Evolutionary conservation across 345 rosid species (phyloP).

Genomic region (Syzygium aromaticum): DNA sequence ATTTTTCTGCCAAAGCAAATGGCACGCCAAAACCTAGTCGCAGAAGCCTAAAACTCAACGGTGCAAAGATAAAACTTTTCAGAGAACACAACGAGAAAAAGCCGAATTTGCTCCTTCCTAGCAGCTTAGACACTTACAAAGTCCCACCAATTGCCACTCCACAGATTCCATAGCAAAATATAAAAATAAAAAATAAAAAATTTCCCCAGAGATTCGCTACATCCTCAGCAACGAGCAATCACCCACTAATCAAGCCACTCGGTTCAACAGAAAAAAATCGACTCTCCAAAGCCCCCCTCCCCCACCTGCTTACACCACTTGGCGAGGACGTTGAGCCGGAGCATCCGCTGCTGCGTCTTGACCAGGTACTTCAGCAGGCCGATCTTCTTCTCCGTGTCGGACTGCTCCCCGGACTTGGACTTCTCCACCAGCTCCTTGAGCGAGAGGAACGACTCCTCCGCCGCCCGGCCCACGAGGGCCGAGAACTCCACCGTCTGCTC

Average conservation of each 20-base stretch:
- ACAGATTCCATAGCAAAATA: background rate
- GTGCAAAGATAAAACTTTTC: background rate
- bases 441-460: slow-evolving; percentile 74
- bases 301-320: slow-evolving; percentile 99
- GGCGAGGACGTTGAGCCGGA: slow-evolving; percentile 81
- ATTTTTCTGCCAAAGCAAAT: background rate
- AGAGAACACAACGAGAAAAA: background rate
- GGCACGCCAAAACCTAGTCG: background rate
- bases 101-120: background rate
- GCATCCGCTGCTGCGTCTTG: slow-evolving; percentile 93
- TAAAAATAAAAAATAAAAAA: too few relatives aligned
- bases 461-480: slow-evolving; percentile 62
- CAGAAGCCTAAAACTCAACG: background rate
- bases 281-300: background rate
- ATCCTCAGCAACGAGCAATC: background rate
- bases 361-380: slow-evolving; percentile 66
- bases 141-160: background rate
- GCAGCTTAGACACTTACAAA: background rate
- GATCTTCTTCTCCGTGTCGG: slow-evolving; percentile 86
- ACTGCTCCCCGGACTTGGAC: slow-evolving; percentile 54
- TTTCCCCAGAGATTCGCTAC: background rate
- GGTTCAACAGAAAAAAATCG: background rate
- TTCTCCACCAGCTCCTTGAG: slow-evolving; percentile 77
- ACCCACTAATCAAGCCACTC: background rate
- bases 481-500: slow-evolving; percentile 84